Conservation (phyloP, 2,329 filamentous ascomycete species). For the Cladosporium colombiae region DNA sequence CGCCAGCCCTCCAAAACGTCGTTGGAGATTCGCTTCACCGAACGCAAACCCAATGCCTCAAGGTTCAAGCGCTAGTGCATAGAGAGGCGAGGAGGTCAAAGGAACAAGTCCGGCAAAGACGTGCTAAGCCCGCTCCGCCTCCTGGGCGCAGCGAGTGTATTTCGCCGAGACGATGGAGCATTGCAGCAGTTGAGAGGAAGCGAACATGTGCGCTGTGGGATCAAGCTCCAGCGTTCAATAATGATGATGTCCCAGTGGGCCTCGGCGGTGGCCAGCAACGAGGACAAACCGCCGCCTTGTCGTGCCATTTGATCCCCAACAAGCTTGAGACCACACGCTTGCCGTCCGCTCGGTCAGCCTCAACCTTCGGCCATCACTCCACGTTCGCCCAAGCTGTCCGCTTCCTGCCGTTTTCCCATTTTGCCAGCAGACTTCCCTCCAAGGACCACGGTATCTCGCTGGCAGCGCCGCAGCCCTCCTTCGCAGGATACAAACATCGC, state of each 20-base stretch:
- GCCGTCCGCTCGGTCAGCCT: neutral
- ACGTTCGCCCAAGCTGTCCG: neutral
- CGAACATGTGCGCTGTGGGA: neutral
- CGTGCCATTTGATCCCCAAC: neutral
- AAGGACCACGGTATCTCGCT: too few species aligned
- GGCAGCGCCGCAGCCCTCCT: neutral
- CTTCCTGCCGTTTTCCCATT: neutral
- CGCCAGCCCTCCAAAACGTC: neutral
- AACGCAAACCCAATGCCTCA: neutral
- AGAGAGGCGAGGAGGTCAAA: neutral
- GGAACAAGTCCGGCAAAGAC: constrained; percentile 5
- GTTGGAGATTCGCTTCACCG: neutral
- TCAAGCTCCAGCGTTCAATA: neutral
- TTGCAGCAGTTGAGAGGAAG: neutral
- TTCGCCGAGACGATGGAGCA: neutral
- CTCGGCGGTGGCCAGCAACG: neutral
- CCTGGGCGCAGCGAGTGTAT: neutral
- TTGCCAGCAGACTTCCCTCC: neutral
- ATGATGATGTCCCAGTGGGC: neutral
- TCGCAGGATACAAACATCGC: neutral
- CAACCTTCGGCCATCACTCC: constrained; percentile 11
- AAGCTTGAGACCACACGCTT: neutral
- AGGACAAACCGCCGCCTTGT: neutral
- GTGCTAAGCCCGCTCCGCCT: neutral
- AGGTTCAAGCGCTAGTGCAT: neutral